Conservation (phyloP, 768 basidiomycete species). For the Russula earlei region DNA sequence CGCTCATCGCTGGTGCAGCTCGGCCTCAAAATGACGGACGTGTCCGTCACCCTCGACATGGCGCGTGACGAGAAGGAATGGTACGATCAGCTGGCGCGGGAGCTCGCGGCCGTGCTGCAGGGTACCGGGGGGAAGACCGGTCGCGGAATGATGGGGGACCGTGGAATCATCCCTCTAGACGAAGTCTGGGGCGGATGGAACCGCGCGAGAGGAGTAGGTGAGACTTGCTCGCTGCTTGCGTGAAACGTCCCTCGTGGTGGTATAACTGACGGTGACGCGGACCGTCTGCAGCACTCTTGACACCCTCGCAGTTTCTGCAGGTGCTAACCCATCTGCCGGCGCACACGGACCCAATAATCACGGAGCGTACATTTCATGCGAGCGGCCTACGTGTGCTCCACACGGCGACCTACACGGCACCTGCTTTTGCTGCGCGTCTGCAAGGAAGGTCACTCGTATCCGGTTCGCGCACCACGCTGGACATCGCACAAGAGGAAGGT, state of each 20-base stretch:
- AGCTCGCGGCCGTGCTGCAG: constrained; percentile 68
- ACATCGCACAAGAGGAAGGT: constrained; percentile 62
- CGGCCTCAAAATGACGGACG: constrained; percentile 66
- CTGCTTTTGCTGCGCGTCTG: constrained; percentile 61
- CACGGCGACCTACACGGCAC: constrained; percentile 63
- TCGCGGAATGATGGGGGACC: constrained; percentile 62
- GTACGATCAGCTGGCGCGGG: constrained; percentile 70
- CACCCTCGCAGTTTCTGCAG: constrained; percentile 78
- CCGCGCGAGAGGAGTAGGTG: constrained; percentile 83
- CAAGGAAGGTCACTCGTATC: constrained; percentile 35
- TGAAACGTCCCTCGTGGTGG: not conserved
- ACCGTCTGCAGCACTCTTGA: constrained; percentile 59
- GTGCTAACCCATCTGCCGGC: constrained; percentile 57
- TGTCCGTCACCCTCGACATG: constrained; percentile 86
- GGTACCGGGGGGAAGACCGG: constrained; percentile 31
- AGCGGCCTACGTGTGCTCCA: constrained; percentile 78
- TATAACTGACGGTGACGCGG: not conserved
- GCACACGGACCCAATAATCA: constrained; percentile 60
- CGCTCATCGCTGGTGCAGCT: constrained; percentile 84
- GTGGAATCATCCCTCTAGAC: constrained; percentile 80
- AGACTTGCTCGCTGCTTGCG: constrained; percentile 23
- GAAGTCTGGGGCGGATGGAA: constrained; percentile 97
- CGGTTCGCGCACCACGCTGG: constrained; percentile 43
- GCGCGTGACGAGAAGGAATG: constrained; percentile 72
- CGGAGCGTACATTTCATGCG: constrained; percentile 49